Evolutionary conservation across 768 basidiomycete species (phyloP), one percentile per base, ranked within the genome.

Genomic region (Tylopilus plumbeoviolaceoides): DNA sequence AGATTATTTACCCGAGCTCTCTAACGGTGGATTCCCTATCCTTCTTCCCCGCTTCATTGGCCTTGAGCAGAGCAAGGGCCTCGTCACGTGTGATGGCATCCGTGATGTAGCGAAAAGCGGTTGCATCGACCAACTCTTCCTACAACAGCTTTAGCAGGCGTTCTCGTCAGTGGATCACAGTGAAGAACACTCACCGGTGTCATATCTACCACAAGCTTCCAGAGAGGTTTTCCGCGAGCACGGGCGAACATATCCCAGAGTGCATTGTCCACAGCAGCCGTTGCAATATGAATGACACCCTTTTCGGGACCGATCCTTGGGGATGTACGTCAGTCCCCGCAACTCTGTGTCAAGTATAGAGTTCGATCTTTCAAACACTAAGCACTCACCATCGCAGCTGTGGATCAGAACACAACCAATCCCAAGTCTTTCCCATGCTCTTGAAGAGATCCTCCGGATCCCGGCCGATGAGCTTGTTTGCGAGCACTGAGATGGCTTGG

Each of bases 141-240:
- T 89, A 43, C 41, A 21, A n/a, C n/a, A 41, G n/a, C 18, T 27
- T 21, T 20, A 9, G 45, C 35, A 10, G 47, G 35, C 3, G 5
- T 40, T 27, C 43, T 30, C n/a, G 18, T 15, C 9, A 17, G 25
- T 35, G 21, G 15, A 47, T 23, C 4, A 46, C 21, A 49, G 18
- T 25, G n/a, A 12, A 31, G 42, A 20, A 44, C 11, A 35, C 73
- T 50, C 39, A 82, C 87, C 2, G 91, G 86, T 7, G 89, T 87
- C 74, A 97, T 92, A 62, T 98, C 95, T 1, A 87, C 86, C 44
- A 98, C 78, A 15, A 98, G 78, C 67, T 97, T 95, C 95, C 95
- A 98, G 4, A 97, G 72, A 6, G 95, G 95, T 70, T 95, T 95
- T 48, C 79, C 75, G 58, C 86, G 73, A 25, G 85, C 76, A 44